Percentiles rank a stretch among this genome's conserved stretches.
Evolutionary conservation across 768 basidiomycete species (phyloP).

Genomic region (Kwoniella shandongensis): DNA sequence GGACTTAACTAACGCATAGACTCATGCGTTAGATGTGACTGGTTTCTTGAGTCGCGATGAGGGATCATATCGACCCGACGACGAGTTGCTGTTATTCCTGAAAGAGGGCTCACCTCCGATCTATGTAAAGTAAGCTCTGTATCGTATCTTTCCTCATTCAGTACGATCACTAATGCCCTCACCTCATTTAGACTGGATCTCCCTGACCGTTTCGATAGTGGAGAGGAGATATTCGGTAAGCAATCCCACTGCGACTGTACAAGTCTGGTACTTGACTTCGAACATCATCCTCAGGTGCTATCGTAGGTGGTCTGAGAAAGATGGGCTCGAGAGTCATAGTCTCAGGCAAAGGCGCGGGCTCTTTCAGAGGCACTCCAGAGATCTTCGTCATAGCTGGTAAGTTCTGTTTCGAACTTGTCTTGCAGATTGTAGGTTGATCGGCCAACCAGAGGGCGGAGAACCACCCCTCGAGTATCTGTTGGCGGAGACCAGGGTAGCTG

Average conservation of each 20-base stretch:
- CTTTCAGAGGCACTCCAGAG: conserved; percentile 58
- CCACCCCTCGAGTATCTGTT: conserved; percentile 70
- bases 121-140: conserved; percentile 61
- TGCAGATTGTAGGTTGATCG: neutral
- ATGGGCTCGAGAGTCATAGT: conserved; percentile 63
- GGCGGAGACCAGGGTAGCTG: conserved; percentile 58
- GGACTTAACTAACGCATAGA: neutral
- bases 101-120: conserved; percentile 60
- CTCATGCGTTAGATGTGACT: too few species aligned
- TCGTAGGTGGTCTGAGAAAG: conserved; percentile 60
- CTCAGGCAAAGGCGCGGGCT: conserved; percentile 65
- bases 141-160: too few species aligned
- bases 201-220: too few species aligned
- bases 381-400: conserved; percentile 51
- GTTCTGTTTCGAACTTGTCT: conserved; percentile 58
- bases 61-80: conserved; percentile 57
- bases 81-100: conserved; percentile 59
- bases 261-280: too few species aligned
- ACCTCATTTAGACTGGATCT: too few species aligned
- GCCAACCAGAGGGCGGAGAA: conserved; percentile 29
- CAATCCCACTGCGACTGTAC: too few species aligned
- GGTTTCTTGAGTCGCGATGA: conserved; percentile 65
- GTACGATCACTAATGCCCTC: too few species aligned
- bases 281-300: conserved; percentile 55
- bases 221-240: too few species aligned